These are phyloP conservation scores for Xylaria scruposa DNA, from an alignment of 495 filamentous ascomycete genomes.

Conservation along the genomic window DNA sequence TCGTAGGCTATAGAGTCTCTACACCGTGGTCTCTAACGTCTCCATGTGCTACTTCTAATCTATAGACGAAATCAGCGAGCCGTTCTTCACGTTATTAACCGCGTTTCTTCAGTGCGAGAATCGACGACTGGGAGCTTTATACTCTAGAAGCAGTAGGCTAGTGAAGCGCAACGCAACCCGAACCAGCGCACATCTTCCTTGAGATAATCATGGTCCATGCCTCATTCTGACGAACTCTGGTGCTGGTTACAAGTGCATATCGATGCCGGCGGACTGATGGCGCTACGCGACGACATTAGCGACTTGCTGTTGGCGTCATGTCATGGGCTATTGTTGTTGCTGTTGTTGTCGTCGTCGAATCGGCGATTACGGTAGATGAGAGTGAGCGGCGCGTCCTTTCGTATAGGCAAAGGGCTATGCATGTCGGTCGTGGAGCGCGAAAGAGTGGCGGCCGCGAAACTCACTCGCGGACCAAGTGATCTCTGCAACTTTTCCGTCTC, in stretches of 20 bases:
- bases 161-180: neutral
- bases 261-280: neutral
- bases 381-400: too few species aligned
- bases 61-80: too few species aligned
- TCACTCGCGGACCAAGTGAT: too few species aligned
- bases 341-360: too few species aligned
- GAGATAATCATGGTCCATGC: neutral
- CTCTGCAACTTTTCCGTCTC: too few species aligned
- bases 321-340: too few species aligned
- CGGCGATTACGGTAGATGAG: too few species aligned
- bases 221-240: neutral
- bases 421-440: neutral
- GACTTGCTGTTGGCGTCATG: neutral
- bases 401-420: too few species aligned
- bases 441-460: neutral
- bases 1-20: neutral
- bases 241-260: neutral
- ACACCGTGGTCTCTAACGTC: neutral
- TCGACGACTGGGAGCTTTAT: neutral
- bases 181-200: neutral
- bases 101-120: neutral
- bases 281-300: neutral
- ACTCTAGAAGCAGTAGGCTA: neutral
- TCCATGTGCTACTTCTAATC: too few species aligned
- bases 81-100: too few species aligned